Percentiles rank a stretch among this genome's conserved stretches.
Conservation (phyloP, 192 early-diverging fungal species). For the Coemansia brasiliensis region DNA sequence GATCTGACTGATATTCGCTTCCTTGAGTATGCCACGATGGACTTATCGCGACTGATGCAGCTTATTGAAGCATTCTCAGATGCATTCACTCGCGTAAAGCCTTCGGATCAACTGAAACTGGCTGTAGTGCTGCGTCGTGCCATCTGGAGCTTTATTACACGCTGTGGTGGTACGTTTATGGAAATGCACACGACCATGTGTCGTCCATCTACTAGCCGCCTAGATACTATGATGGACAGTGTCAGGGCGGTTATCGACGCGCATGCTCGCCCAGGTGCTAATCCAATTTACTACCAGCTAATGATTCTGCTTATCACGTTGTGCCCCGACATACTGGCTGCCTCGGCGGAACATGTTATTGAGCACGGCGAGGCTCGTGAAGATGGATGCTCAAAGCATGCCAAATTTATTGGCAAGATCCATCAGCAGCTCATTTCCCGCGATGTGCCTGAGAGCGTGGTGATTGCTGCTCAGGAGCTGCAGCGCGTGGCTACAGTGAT, state of each 20-base stretch:
- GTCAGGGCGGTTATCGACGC: conserved; percentile 59
- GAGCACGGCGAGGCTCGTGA: conserved; percentile 58
- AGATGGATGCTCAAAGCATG: conserved; percentile 46
- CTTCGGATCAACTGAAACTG: conserved; percentile 70
- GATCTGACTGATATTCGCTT: conserved; percentile 82
- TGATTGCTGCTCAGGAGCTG: conserved; percentile 40
- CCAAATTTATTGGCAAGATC: conserved; percentile 33
- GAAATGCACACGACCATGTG: conserved; percentile 63
- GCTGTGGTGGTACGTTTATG: conserved; percentile 81
- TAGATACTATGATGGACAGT: conserved; percentile 39
- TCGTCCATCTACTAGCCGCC: conserved; percentile 27
- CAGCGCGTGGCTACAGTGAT: conserved; percentile 36
- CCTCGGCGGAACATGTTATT: conserved; percentile 55
- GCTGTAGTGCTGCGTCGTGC: conserved; percentile 74
- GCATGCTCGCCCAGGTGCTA: conserved; percentile 59
- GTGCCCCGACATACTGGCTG: conserved; percentile 70
- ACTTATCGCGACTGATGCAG: conserved; percentile 68
- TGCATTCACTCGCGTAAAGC: conserved; percentile 59
- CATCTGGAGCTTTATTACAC: conserved; percentile 93
- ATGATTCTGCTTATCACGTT: conserved; percentile 82
- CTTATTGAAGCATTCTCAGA: conserved; percentile 58
- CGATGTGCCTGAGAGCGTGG: conserved; percentile 44
- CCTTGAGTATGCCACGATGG: conserved; percentile 82
- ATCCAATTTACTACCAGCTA: conserved; percentile 82
- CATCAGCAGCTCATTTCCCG: conserved; percentile 41